Evolutionary conservation across 2,329 filamentous ascomycete species (phyloP), one percentile per base, ranked within the genome.

Genomic region (Calonectria crousiana): DNA sequence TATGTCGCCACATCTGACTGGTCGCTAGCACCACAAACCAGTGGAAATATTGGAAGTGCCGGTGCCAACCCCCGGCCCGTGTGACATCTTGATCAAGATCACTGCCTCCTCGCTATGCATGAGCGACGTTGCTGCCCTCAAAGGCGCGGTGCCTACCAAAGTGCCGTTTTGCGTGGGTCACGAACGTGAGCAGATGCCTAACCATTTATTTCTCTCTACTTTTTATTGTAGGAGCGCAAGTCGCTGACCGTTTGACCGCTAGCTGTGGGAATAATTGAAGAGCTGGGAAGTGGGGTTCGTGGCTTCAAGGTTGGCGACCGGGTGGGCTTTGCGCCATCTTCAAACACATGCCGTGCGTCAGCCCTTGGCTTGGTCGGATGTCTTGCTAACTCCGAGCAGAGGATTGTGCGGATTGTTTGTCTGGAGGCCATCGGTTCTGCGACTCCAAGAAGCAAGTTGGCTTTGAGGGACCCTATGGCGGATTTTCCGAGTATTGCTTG

Each of bases 401-500:
- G 38, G 26, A 23, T 9, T 62, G 56, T 6, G 56, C 16, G 0
- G 56, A 62, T 30, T 62, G 56, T 10, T 8, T 62, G 3, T 62
- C 56, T 8, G 56, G 56, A 4, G 56, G 56, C 3, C 34, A 62
- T 62, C 34, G 56, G 16, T 62, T 41, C 14, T 62, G 56, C 23
- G 56, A 62, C 14, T 20, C 34, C 9, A 62, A 62, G 16, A 62
- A 38, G 10, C 56, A 62, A 38, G 56, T 62, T 3, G 56, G 56
- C 34, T 62, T 62, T 18, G 56, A 62, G 6, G 56, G 36, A 11
- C 56, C 56, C 1, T 62, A 62, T 10, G 56, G 56, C 3, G 56
- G 56, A 30, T 62, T 62, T n/a, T 62, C 56, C 8, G 56, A 62
- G 26, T 62, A 62, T 13, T 62, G 56, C 56, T 30, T 62, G 36